A percentile compares a stretch with the other conserved stretches of the same genome.
phyloP scores from a whole-genome alignment of 1,139 yeast genomes.

The Yamadazyma atmosphaerica region DNA sequence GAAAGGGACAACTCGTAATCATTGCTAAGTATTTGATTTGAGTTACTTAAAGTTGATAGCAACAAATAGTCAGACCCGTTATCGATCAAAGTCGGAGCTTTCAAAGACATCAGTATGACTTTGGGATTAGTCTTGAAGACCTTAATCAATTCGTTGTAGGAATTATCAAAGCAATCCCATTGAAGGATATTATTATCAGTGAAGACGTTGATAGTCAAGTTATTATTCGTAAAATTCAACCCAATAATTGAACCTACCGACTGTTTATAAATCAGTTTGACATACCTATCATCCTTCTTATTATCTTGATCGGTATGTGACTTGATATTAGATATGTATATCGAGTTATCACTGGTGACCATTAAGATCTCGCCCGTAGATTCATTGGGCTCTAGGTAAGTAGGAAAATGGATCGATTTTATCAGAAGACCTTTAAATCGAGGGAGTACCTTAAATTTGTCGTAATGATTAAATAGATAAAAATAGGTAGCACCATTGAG shows the following conservation, averaged over 20 bases:
- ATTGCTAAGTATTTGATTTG: slow-evolving; percentile 24
- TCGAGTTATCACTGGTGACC: slow-evolving; percentile 29
- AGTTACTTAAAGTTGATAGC: slow-evolving; percentile 12
- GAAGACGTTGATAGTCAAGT: slow-evolving; percentile 25
- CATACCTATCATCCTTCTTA: slow-evolving; percentile 39
- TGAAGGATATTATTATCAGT: slow-evolving; percentile 19
- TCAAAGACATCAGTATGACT: neutral
- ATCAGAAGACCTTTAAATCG: slow-evolving; percentile 32
- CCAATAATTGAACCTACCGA: slow-evolving; percentile 18
- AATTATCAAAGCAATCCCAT: slow-evolving; percentile 40
- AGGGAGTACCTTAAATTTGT: slow-evolving; percentile 33
- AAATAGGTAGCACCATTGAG: slow-evolving; percentile 24
- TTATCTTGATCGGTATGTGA: slow-evolving; percentile 22
- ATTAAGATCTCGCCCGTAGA: slow-evolving; percentile 31
- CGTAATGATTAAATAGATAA: slow-evolving; percentile 34
- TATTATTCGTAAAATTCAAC: slow-evolving; percentile 23
- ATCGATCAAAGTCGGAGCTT: neutral
- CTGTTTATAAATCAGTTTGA: slow-evolving; percentile 29
- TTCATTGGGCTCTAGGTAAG: slow-evolving; percentile 4
- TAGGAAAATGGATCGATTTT: slow-evolving; percentile 25
- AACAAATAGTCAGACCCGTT: slow-evolving; percentile 15
- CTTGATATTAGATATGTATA: slow-evolving; percentile 31
- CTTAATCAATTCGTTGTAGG: slow-evolving; percentile 27
- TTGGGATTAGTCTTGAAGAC: slow-evolving; percentile 29
- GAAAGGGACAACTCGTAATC: slow-evolving; percentile 29